These are phyloP conservation scores for Suillus clintonianus DNA, from an alignment of 768 basidiomycete genomes.

Conservation along the genomic window DNA sequence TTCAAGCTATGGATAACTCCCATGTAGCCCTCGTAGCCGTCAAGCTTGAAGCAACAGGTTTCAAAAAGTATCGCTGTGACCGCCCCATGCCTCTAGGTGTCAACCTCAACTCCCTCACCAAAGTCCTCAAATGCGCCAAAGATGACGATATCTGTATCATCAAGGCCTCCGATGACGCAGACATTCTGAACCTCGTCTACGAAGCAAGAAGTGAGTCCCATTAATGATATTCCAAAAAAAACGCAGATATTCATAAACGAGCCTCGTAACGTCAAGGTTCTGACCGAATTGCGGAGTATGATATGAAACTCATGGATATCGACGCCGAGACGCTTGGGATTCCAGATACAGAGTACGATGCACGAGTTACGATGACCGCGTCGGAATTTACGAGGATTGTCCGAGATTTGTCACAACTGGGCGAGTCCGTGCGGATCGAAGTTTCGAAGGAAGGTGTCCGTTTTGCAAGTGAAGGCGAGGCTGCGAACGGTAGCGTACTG, in stretches of 20 bases:
- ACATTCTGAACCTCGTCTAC: conserved; percentile 85
- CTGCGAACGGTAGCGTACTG: conserved; percentile 86
- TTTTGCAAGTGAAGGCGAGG: conserved; percentile 91
- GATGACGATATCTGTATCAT: conserved; percentile 92
- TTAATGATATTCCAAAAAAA: neutral
- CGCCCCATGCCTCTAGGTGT: conserved; percentile 90
- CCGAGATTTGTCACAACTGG: conserved; percentile 84
- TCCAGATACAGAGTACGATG: conserved; percentile 97
- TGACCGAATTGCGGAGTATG: conserved; percentile 95
- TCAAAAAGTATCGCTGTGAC: conserved; percentile 91
- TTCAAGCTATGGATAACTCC: conserved; percentile 99
- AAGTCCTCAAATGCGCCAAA: conserved; percentile 96
- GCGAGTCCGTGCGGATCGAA: conserved; percentile 94
- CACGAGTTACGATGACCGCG: conserved; percentile 84
- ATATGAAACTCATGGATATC: conserved; percentile 99
- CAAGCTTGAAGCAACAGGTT: conserved; percentile 74
- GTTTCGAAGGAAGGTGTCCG: conserved; percentile 94
- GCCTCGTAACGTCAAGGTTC: conserved; percentile 57
- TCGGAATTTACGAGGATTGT: conserved; percentile 91
- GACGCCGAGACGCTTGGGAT: conserved; percentile 93
- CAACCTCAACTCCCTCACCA: conserved; percentile 85
- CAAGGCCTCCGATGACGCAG: conserved; percentile 89
- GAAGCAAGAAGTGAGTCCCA: conserved; percentile 78
- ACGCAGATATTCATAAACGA: neutral
- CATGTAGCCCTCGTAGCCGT: conserved; percentile 97